Percentiles rank a stretch among this genome's conserved stretches.
Conservation (phyloP, 805 yeast species). For the Saturnispora silvae region DNA sequence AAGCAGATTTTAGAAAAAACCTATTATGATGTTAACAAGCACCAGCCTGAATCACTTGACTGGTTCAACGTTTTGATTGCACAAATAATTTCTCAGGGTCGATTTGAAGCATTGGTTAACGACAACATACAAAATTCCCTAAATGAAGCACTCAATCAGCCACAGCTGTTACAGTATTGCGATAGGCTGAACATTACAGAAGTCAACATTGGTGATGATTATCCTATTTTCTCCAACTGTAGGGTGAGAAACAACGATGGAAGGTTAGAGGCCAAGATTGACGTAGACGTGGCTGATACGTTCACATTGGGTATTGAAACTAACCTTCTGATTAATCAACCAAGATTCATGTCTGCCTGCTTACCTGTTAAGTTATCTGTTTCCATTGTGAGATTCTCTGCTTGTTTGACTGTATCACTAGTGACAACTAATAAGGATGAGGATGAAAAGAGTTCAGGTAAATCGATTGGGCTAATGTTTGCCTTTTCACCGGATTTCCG, state of each 20-base stretch:
- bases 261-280: constrained; percentile 73
- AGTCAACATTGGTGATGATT: constrained; percentile 88
- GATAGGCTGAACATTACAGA: constrained; percentile 75
- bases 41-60: constrained; percentile 82
- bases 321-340: constrained; percentile 64
- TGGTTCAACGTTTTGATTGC: constrained; percentile 96
- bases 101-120: constrained; percentile 78
- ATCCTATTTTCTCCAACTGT: constrained; percentile 91
- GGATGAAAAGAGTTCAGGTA: constrained; percentile 9
- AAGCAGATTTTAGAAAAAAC: constrained; percentile 68
- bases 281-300: constrained; percentile 82
- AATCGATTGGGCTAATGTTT: constrained; percentile 63
- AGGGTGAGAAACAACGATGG: constrained; percentile 49
- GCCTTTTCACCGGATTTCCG: constrained; percentile 88
- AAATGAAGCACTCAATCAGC: constrained; percentile 53
- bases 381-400: constrained; percentile 83
- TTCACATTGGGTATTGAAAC: constrained; percentile 82
- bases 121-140: constrained; percentile 79
- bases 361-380: constrained; percentile 79
- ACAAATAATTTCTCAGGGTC: constrained; percentile 74
- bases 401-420: constrained; percentile 72
- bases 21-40: constrained; percentile 81
- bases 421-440: constrained; percentile 30
- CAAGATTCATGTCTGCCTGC: constrained; percentile 74
- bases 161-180: constrained; percentile 62